These are phyloP conservation scores for Lanmaoa pseudosensibilis DNA, from an alignment of 768 basidiomycete species.

Conservation along the genomic window DNA sequence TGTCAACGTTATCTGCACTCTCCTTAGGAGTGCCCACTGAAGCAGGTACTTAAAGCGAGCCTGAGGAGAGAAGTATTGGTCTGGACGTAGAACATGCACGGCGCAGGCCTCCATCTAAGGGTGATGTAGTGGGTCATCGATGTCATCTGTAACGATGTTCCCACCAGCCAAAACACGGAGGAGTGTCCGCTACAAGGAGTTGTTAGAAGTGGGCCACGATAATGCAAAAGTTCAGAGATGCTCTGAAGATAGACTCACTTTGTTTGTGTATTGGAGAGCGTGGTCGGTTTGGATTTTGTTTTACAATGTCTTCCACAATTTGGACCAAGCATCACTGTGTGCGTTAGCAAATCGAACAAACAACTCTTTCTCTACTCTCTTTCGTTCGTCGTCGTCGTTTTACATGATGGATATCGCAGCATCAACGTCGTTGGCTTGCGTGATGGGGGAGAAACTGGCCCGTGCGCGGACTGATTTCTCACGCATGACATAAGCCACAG, in stretches of 20 bases:
- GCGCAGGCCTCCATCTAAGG: no score
- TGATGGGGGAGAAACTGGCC: constrained; percentile 42
- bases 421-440: constrained; percentile 21
- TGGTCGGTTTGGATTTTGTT: constrained; percentile 57
- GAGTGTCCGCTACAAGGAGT: not conserved
- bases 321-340: constrained; percentile 60
- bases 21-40: not conserved
- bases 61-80: not conserved
- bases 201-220: no score
- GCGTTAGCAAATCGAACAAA: constrained; percentile 60
- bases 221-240: not conserved
- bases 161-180: not conserved
- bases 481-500: constrained; percentile 56
- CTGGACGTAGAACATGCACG: not conserved
- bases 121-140: not conserved
- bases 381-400: constrained; percentile 33
- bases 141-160: not conserved
- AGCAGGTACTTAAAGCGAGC: not conserved
- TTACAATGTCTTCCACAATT: constrained; percentile 74
- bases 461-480: constrained; percentile 52
- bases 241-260: constrained; percentile 16
- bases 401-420: constrained; percentile 21
- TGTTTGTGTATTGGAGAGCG: constrained; percentile 44
- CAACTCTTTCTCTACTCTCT: constrained; percentile 35
- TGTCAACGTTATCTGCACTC: not conserved